phyloP scores from a whole-genome alignment of 2,329 filamentous ascomycete genomes.

The Alternaria solani region DNA sequence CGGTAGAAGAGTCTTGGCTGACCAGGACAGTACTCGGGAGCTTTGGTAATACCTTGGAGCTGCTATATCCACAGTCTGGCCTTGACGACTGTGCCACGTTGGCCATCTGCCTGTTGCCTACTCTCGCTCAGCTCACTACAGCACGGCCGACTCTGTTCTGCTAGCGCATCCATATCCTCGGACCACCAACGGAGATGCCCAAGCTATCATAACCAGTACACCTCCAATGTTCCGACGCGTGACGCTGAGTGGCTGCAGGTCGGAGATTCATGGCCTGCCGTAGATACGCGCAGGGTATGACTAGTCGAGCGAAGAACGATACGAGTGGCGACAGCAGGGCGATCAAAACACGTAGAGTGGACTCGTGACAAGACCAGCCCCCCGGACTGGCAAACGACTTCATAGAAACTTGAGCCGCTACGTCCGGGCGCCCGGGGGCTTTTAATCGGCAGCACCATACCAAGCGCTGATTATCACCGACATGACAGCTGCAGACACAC shows the following conservation, averaged over 20 bases:
- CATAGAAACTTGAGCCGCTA: background rate
- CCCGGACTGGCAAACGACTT: background rate
- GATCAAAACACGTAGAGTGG: background rate
- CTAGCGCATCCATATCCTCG: background rate
- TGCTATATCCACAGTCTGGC: background rate
- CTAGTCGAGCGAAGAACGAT: background rate
- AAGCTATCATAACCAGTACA: background rate
- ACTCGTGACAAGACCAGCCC: background rate
- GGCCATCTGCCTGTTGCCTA: background rate
- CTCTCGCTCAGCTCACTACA: background rate
- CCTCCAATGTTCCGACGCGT: background rate
- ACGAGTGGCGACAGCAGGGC: background rate
- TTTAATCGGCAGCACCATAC: background rate
- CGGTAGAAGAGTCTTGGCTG: background rate
- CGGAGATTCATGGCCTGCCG: background rate
- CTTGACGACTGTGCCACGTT: background rate
- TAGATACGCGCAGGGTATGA: background rate
- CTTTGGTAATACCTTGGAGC: background rate
- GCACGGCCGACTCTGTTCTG: background rate
- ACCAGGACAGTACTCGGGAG: background rate
- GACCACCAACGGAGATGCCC: background rate
- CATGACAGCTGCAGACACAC: background rate
- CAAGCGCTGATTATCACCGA: too few species aligned
- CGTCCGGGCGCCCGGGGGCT: background rate
- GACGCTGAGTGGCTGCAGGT: background rate